phyloP scores from a whole-genome alignment of 2,329 filamentous ascomycete genomes.

The Colletotrichum higginsianum region DNA sequence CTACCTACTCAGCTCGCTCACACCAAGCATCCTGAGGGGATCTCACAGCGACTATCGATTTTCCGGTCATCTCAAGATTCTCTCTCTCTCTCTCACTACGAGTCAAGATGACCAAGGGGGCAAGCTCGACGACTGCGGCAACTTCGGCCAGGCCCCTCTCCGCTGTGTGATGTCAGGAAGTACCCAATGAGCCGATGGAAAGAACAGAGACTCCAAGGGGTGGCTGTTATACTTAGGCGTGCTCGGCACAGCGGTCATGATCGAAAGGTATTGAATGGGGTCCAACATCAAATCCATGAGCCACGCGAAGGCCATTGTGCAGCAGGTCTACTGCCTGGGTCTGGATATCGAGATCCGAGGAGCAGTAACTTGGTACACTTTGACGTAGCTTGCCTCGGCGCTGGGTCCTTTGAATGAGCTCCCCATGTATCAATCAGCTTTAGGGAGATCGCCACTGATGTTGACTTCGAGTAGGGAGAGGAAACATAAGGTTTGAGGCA shows the following conservation, averaged over 20 bases:
- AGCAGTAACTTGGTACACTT: not conserved
- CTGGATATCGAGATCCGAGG: not conserved
- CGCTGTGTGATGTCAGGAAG: conserved; percentile 42
- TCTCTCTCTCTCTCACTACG: too few relatives aligned
- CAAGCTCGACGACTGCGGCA: conserved; percentile 49
- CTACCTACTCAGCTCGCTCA: conserved; percentile 1
- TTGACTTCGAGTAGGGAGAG: not conserved
- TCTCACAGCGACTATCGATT: too few relatives aligned
- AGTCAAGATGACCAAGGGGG: conserved; percentile 51
- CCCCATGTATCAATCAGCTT: not conserved
- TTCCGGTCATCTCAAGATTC: not conserved
- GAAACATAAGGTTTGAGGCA: not conserved
- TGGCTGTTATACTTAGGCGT: not conserved
- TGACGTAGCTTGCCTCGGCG: not conserved
- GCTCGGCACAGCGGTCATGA: not conserved
- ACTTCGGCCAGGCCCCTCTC: conserved; percentile 49
- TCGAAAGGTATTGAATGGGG: too few relatives aligned
- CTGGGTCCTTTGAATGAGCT: not conserved
- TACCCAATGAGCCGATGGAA: not conserved
- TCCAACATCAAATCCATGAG: not conserved
- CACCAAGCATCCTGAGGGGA: not conserved
- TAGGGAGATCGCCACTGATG: not conserved
- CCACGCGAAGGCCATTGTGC: not conserved
- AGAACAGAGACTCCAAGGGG: not conserved
- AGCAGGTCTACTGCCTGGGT: not conserved